Evolutionary conservation across 140 eudicot genomes (phyloP).

Genomic region (Anethum foeniculum): DNA sequence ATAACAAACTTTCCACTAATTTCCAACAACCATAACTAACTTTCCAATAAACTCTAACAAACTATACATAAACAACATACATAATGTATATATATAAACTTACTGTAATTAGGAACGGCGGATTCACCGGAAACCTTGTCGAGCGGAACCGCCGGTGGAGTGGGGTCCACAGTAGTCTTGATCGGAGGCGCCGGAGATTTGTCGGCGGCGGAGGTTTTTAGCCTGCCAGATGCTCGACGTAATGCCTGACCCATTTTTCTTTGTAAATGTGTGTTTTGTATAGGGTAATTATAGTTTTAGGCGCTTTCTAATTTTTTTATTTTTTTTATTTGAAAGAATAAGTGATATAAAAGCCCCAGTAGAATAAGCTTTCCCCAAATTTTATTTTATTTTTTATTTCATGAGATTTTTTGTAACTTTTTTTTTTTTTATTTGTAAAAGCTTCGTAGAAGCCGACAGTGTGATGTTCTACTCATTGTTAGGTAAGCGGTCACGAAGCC

Average conservation of each 20-base stretch:
- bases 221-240: constrained; percentile 96
- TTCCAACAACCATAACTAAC: not conserved
- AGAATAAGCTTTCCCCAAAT: not conserved
- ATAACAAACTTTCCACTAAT: not conserved
- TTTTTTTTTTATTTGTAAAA: too few species aligned
- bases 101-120: constrained; percentile 31
- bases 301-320: too few species aligned
- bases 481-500: too few species aligned
- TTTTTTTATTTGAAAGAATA: too few species aligned
- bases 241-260: constrained; percentile 87
- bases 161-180: constrained; percentile 37
- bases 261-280: too few species aligned
- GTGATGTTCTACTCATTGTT: too few species aligned
- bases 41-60: too few species aligned
- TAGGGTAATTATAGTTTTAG: too few species aligned
- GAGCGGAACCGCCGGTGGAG: constrained; percentile 32
- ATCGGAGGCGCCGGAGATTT: constrained; percentile 43
- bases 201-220: constrained; percentile 31
- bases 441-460: too few species aligned
- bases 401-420: too few species aligned
- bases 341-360: not conserved
- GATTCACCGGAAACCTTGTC: constrained; percentile 23
- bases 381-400: too few species aligned
- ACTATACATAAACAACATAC: not conserved
- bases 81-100: not conserved